phyloP scores from a whole-genome alignment of 75 land plant species.

The Larix kaempferi region DNA sequence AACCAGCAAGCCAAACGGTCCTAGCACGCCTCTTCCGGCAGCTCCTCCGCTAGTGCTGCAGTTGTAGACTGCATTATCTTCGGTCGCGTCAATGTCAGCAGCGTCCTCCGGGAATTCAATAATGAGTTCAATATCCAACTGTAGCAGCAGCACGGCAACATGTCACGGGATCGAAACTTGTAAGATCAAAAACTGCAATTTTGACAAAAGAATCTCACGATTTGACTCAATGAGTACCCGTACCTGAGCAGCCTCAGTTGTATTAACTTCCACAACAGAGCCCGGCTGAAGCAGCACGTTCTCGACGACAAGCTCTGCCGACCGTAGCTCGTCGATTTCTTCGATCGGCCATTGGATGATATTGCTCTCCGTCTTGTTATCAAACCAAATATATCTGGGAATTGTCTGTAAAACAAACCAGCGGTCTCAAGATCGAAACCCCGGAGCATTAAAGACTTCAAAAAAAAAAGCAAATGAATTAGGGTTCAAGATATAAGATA shows the following conservation, averaged over 20 bases:
- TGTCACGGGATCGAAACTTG: neutral
- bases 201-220: too few relatives aligned
- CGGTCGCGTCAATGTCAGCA: constrained; percentile 2
- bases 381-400: constrained; percentile 63
- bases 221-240: too few relatives aligned
- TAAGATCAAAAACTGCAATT: too few relatives aligned
- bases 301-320: constrained; percentile 9
- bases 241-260: constrained; percentile 61
- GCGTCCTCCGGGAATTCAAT: constrained; percentile 19
- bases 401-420: constrained; percentile 35
- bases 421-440: neutral
- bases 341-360: constrained; percentile 86
- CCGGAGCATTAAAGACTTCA: too few relatives aligned
- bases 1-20: constrained; percentile 81
- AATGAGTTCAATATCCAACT: constrained; percentile 77
- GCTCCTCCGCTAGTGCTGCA: constrained; percentile 56
- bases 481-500: neutral
- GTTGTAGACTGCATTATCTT: constrained; percentile 19
- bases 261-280: constrained; percentile 47
- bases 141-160: neutral
- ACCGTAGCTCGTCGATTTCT: constrained; percentile 55
- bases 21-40: constrained; percentile 38
- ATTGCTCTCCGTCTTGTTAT: constrained; percentile 48
- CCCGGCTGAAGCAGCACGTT: constrained; percentile 36
- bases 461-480: too few relatives aligned